phyloP scores from a whole-genome alignment of 2,329 filamentous ascomycete species.

The Orbilia brochopaga region DNA sequence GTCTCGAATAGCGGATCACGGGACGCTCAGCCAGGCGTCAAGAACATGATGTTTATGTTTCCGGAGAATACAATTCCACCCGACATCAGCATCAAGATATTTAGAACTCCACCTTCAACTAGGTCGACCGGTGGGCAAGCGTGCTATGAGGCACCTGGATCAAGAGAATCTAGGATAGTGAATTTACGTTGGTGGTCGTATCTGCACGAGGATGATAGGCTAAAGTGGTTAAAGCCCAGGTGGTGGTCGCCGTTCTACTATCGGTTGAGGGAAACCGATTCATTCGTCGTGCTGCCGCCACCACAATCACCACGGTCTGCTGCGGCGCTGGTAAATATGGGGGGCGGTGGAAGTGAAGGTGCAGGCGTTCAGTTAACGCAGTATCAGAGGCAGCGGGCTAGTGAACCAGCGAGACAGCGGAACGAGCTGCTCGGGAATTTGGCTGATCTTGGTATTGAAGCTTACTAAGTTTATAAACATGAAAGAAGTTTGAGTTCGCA shows the following conservation, averaged over 20 bases:
- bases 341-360: neutral
- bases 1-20: slow-evolving; percentile 14
- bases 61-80: slow-evolving; percentile 18
- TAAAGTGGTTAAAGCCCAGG: slow-evolving; percentile 33
- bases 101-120: slow-evolving; percentile 18
- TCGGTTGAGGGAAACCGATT: slow-evolving; percentile 27
- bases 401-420: neutral
- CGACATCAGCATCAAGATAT: slow-evolving; percentile 43
- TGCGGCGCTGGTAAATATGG: neutral
- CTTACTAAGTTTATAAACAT: too few species aligned
- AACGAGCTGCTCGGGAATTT: too few species aligned
- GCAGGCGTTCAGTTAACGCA: neutral
- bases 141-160: neutral
- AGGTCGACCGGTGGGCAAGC: slow-evolving; percentile 1
- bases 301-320: neutral
- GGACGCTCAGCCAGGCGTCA: slow-evolving; percentile 22
- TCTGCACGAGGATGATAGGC: slow-evolving; percentile 10
- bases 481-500: too few species aligned
- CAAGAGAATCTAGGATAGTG: slow-evolving; percentile 10
- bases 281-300: slow-evolving; percentile 27
- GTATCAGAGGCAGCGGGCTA: neutral
- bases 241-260: slow-evolving; percentile 34
- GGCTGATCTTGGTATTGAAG: too few species aligned
- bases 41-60: slow-evolving; percentile 23
- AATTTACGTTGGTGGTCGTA: slow-evolving; percentile 18